phyloP scores from a whole-genome alignment of 805 yeast species.

The Nakazawaea ambrosiae region DNA sequence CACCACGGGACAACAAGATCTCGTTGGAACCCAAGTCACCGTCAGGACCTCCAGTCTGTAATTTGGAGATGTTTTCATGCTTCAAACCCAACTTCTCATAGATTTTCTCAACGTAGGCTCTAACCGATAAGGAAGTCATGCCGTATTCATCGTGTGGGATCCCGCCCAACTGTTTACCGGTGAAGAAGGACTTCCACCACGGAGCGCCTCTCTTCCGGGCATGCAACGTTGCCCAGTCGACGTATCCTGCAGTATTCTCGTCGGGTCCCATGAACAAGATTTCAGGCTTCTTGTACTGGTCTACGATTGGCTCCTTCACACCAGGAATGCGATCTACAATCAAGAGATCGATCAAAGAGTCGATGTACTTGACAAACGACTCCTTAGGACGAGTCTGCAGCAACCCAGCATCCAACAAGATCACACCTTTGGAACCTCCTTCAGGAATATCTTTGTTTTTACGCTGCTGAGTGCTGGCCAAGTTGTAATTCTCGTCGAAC shows the following conservation, averaged over 20 bases:
- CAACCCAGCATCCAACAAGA: constrained; percentile 63
- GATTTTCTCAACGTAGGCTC: constrained; percentile 83
- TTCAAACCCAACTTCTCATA: constrained; percentile 68
- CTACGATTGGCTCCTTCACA: constrained; percentile 77
- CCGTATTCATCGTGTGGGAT: constrained; percentile 98
- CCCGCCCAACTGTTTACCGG: constrained; percentile 93
- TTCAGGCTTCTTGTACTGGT: constrained; percentile 76
- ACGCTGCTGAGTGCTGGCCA: constrained; percentile 93
- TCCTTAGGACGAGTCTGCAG: constrained; percentile 76
- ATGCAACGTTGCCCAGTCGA: constrained; percentile 96
- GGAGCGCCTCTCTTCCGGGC: constrained; percentile 90
- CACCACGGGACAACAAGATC: constrained; percentile 77
- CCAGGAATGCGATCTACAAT: constrained; percentile 67
- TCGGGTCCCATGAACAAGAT: constrained; percentile 98
- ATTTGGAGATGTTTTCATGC: constrained; percentile 57
- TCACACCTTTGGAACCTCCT: constrained; percentile 98
- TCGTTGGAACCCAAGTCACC: constrained; percentile 97
- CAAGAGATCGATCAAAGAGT: constrained; percentile 79
- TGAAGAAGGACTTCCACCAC: constrained; percentile 98
- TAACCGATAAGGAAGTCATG: constrained; percentile 92
- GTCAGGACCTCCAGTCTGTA: constrained; percentile 99
- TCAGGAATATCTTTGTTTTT: constrained; percentile 98
- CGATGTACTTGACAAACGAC: constrained; percentile 89
- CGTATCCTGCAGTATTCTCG: constrained; percentile 94
- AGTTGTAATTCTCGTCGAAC: constrained; percentile 93